These are phyloP conservation scores for Beauveria brongniartii DNA, from an alignment of 2,329 filamentous ascomycete species.

Conservation along the genomic window DNA sequence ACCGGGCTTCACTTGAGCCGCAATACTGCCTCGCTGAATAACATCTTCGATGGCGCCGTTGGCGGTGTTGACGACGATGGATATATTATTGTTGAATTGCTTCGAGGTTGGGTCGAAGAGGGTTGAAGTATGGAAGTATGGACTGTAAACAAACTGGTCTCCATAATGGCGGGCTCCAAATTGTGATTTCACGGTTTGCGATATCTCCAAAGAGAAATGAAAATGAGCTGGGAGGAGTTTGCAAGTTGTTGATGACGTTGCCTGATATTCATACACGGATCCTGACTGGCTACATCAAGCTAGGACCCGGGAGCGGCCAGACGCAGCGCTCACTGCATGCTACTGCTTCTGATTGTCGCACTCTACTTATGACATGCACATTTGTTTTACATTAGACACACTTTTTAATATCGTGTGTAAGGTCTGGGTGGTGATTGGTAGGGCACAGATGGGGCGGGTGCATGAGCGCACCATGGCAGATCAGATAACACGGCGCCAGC, in stretches of 20 bases:
- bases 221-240: not conserved
- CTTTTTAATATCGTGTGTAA: not conserved
- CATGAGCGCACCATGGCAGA: not conserved
- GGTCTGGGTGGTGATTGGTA: not conserved
- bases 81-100: constrained; percentile 30
- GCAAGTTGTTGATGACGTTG: not conserved
- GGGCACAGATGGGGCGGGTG: not conserved
- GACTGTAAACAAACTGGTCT: constrained; percentile 20
- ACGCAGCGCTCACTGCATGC: not conserved
- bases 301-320: not conserved
- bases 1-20: constrained; percentile 20
- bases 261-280: not conserved
- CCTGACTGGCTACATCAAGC: not conserved
- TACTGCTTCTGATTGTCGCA: not conserved
- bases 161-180: not conserved
- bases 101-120: constrained; percentile 40
- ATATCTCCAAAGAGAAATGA: not conserved
- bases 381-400: not conserved
- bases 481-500: not conserved
- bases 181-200: not conserved
- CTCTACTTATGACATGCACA: not conserved
- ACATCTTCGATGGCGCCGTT: constrained; percentile 33
- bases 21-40: constrained; percentile 19
- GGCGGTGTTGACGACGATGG: constrained; percentile 31
- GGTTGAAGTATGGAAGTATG: constrained; percentile 42